Conservation (phyloP, 331 rosid genomes). For the Quercus tomentella region DNA sequence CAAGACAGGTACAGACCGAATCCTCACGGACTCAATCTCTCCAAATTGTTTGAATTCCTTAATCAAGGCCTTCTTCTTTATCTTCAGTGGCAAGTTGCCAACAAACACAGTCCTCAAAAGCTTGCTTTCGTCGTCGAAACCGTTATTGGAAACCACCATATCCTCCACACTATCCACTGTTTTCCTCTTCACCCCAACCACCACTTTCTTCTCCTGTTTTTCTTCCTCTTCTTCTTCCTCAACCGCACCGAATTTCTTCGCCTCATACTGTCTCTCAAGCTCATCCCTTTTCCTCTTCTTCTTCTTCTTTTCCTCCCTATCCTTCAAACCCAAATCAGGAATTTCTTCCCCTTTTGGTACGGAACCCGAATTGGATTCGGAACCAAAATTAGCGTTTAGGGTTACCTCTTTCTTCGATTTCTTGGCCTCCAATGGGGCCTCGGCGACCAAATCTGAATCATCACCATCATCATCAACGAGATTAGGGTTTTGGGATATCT, state of each 20-base stretch:
- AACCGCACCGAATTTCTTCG: conserved; percentile 53
- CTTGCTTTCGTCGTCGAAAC: conserved; percentile 82
- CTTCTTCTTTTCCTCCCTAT: conserved; percentile 9
- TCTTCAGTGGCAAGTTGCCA: conserved; percentile 77
- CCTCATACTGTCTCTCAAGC: conserved; percentile 80
- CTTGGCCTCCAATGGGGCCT: conserved; percentile 25
- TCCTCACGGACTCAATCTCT: conserved; percentile 90
- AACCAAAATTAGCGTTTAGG: not conserved
- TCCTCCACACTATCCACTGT: conserved; percentile 58
- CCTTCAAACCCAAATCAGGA: not conserved
- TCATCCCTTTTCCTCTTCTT: conserved; percentile 89
- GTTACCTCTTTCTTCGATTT: conserved; percentile 32
- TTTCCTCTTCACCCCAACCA: conserved; percentile 85
- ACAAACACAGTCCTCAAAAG: conserved; percentile 89
- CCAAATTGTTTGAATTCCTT: conserved; percentile 79
- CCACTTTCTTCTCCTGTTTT: conserved; percentile 29
- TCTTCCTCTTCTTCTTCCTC: conserved; percentile 21
- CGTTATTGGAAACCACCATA: conserved; percentile 69
- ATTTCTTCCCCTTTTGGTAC: not conserved
- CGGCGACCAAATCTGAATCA: conserved; percentile 9
- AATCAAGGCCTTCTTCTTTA: conserved; percentile 69
- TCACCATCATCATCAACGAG: not conserved
- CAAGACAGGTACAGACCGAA: conserved; percentile 78
- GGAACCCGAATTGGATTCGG: not conserved
- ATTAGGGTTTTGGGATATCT: conserved; percentile 22